Evolutionary conservation across 2,329 filamentous ascomycete species (phyloP), one percentile per base, ranked within the genome.

Genomic region (Fusarium chuoi): DNA sequence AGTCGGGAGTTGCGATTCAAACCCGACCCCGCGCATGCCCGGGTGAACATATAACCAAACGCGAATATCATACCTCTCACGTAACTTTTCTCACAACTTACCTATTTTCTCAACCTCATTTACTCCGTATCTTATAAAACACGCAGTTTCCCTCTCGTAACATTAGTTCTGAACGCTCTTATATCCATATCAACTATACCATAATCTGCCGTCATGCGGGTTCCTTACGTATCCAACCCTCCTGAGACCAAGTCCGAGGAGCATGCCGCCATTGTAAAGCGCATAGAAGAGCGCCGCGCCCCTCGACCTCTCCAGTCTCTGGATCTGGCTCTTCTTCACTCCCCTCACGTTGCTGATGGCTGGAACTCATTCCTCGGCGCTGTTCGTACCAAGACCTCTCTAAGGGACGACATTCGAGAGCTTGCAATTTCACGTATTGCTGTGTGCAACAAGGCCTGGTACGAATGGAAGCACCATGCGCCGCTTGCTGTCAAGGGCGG

Each of bases 361-460:
- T 93, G 91, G 91, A 93, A 93, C 84, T 83, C 85, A 18, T 91
- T 93, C 80, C 86, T 93, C 17, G 91, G 91, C 67, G 89, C 89
- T 33, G 81, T 92, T 39, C 87, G 90, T 73, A 90, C 88, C 46
- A 83, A 83, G 72, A 88, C 89, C 30, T 79, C 78, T 8, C 77
- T 92, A 11, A 62, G 82, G 8, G 87, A 85, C 55, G 86, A 89
- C 75, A 79, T 94, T 60, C 90, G 93, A 74, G 94, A 97, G 85
- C 86, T 95, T 24, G 92, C 93, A 74, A 95, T 97, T 76, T 94
- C 90, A 78, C 89, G 94, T 55, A 93, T 97, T 20, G 94, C 94
- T 18, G 91, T 92, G 22, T 88, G 94, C 77, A 97, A 97, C 82
- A 83, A 87, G 24, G 94, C 94, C 4, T 94, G 92, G 90, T 97